Evolutionary conservation across 108 stramenopile genomes (phyloP), one percentile per base, ranked within the genome.

Genomic region (Epithemia pelagica): DNA sequence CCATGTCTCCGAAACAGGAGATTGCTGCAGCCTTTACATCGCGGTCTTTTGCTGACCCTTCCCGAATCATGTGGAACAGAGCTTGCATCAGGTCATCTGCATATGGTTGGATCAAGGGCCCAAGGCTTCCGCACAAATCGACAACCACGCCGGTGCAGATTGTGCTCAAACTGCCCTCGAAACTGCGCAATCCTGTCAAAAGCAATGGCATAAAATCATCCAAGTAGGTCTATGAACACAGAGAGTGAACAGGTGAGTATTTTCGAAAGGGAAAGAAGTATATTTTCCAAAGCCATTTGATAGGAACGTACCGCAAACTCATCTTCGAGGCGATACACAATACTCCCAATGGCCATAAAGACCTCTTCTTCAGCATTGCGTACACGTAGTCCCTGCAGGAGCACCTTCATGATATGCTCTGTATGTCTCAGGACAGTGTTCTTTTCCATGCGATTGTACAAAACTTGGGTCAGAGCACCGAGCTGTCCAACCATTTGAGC

Each of bases 1-100:
- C 96, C 67, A 99, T 92, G 71, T 97, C 98, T 21, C 96, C 95
- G 70, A 99, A 95, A 78, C 92, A 93, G 32, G 81, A 79, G 29
- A 99, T 72, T 1, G 97, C 96, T 30, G 87, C 93, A 52, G 98
- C 96, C 66, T 99, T 97, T 25, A 97, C 96, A 53, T 81, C 77
- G 30, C 96, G 80, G 65, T 96, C 86, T 32, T 96, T 76, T 1
- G 68, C 62, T 0, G 82, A 69, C 37, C 37, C 37, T 70, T 96
- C 92, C 67, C 92, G 90, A 25, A 99, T 75, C 15, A 83, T 77
- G 25, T 95, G 86, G 20, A 97, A 78, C 30, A 99, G 68, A 26
- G 86, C 90, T 30, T 79, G 69, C 87, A 97, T 92, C 60, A 99
- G 95, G 0, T 91, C 90, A 67, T 97, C 86, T 59, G 94, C 92